These are phyloP conservation scores for Nyctanthes arbortristis DNA, from an alignment of 257 asterid species.

Conservation along the genomic window DNA sequence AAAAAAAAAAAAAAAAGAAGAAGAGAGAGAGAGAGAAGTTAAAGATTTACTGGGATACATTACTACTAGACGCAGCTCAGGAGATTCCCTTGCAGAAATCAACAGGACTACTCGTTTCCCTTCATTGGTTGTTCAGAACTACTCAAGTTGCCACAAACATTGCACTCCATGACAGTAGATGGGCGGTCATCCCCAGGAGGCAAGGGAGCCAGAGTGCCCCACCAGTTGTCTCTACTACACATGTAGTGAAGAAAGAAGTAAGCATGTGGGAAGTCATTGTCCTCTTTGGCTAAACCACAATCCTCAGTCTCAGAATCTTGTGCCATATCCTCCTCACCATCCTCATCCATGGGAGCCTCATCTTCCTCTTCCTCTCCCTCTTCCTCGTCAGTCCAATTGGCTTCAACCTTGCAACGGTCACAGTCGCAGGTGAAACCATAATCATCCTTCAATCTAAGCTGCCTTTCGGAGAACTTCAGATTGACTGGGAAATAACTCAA, in stretches of 20 bases:
- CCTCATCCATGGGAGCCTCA: slow-evolving; percentile 51
- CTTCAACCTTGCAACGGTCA: slow-evolving; percentile 95
- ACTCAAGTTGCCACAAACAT: slow-evolving; percentile 75
- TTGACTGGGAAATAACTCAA: slow-evolving; percentile 92
- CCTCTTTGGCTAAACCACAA: slow-evolving; percentile 30
- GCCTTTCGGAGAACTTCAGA: slow-evolving; percentile 75
- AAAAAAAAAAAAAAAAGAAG: no score
- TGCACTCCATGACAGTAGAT: slow-evolving; percentile 74
- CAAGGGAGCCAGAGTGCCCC: slow-evolving; percentile 93
- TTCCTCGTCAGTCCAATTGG: slow-evolving; percentile 82
- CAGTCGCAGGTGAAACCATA: slow-evolving; percentile 81
- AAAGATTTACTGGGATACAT: not conserved
- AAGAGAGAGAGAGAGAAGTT: no score
- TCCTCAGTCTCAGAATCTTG: slow-evolving; percentile 36
- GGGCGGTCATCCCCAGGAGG: slow-evolving; percentile 51
- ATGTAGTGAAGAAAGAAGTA: slow-evolving; percentile 77
- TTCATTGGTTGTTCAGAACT: slow-evolving; percentile 35
- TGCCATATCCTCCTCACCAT: slow-evolving; percentile 38
- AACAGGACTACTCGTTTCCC: slow-evolving; percentile 22
- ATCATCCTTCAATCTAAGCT: slow-evolving; percentile 74
- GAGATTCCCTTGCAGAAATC: slow-evolving; percentile 17
- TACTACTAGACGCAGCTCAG: not conserved
- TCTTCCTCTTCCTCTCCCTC: slow-evolving; percentile 41
- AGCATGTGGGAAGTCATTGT: slow-evolving; percentile 74
- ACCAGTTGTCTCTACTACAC: slow-evolving; percentile 75